Percentiles rank a stretch among this genome's conserved stretches.
phyloP scores from a whole-genome alignment of 2,329 filamentous ascomycete species.

The Nemania bipapillata region DNA sequence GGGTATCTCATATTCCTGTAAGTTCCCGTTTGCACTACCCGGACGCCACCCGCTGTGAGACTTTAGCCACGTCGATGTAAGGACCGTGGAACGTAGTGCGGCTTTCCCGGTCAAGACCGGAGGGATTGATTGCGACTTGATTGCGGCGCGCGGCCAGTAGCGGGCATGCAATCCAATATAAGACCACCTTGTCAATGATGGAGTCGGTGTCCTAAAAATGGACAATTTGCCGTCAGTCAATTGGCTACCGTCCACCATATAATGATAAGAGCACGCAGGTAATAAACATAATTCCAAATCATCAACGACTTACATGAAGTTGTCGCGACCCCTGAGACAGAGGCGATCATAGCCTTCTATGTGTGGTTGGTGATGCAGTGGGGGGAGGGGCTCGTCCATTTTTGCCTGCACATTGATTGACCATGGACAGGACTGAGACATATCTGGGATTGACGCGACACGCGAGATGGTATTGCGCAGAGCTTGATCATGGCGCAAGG shows the following conservation, averaged over 20 bases:
- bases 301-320: conserved; percentile 36
- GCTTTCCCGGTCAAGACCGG: conserved; percentile 34
- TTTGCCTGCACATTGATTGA: conserved; percentile 18
- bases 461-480: conserved; percentile 7
- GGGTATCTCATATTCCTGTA: conserved; percentile 3
- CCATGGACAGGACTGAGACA: conserved; percentile 10
- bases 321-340: conserved; percentile 13
- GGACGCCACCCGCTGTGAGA: conserved; percentile 31
- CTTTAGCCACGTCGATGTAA: conserved; percentile 36
- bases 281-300: conserved; percentile 36
- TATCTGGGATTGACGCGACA: neutral
- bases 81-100: conserved; percentile 8
- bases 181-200: conserved; percentile 20
- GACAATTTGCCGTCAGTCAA: conserved; percentile 26
- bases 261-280: conserved; percentile 26
- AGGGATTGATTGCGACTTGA: conserved; percentile 26
- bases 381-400: neutral
- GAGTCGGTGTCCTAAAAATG: conserved; percentile 32
- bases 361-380: conserved; percentile 21
- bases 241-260: conserved; percentile 25
- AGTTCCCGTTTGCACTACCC: conserved; percentile 30
- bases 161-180: conserved; percentile 34
- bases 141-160: conserved; percentile 24
- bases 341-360: conserved; percentile 21
- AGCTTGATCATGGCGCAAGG: neutral